A percentile compares a stretch with the other conserved stretches of the same genome.
Evolutionary conservation across 208 protist species (phyloP).

Genomic region (Wallacemonas collosoma): DNA sequence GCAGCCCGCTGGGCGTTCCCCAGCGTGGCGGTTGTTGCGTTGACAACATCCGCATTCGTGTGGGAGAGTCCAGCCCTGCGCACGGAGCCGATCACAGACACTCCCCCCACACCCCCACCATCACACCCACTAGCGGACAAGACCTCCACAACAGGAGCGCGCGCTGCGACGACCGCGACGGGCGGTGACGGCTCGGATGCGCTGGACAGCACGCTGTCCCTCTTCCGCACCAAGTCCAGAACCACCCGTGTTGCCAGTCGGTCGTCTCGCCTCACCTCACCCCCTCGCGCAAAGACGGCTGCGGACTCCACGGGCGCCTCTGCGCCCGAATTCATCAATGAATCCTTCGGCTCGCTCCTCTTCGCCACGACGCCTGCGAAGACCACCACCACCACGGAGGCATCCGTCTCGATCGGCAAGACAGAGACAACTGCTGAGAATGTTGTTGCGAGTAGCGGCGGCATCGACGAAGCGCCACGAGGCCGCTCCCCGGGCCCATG

Average conservation of each 20-base stretch:
- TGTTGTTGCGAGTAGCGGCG: no score
- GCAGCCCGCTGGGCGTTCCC: slow-evolving; percentile 46
- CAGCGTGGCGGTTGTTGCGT: slow-evolving; percentile 42
- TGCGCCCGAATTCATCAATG: slow-evolving; percentile 6
- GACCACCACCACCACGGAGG: neutral
- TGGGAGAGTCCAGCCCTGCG: slow-evolving; percentile 66
- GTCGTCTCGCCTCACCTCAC: neutral
- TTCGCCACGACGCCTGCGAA: slow-evolving; percentile 1
- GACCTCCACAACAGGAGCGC: neutral
- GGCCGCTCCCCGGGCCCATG: slow-evolving; percentile 13
- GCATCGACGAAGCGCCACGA: neutral
- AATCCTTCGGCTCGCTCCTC: slow-evolving; percentile 7
- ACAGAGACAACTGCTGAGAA: neutral
- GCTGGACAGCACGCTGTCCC: slow-evolving; percentile 16
- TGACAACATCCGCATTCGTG: slow-evolving; percentile 43
- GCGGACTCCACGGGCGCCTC: neutral
- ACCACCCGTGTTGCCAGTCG: neutral
- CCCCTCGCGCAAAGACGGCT: neutral
- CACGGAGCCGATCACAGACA: slow-evolving; percentile 36
- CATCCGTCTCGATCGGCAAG: no score
- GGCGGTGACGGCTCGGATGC: neutral
- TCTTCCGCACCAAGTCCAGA: slow-evolving; percentile 20
- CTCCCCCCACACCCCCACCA: neutral
- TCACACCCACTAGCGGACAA: neutral
- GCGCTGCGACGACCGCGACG: neutral